Evolutionary conservation across 805 yeast species (phyloP).

Genomic region (Scheffersomyces lignosus): DNA sequence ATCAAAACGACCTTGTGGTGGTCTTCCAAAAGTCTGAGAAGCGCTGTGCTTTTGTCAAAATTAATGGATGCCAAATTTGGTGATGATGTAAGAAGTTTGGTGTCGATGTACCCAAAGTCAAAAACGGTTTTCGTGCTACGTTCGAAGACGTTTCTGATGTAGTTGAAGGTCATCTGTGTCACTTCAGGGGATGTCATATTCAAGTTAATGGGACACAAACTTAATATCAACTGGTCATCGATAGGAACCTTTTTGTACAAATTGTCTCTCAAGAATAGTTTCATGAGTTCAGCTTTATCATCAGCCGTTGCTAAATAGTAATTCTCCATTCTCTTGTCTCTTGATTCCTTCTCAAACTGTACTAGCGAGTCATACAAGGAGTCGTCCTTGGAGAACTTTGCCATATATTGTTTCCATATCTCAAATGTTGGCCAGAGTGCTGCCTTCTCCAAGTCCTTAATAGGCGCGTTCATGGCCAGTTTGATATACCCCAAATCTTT

Average conservation of each 20-base stretch:
- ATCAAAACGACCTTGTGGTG: slow-evolving; percentile 66
- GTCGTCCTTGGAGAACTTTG: slow-evolving; percentile 55
- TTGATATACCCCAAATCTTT: slow-evolving; percentile 47
- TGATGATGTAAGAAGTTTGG: slow-evolving; percentile 19
- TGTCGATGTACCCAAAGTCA: slow-evolving; percentile 44
- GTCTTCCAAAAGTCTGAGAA: slow-evolving; percentile 50
- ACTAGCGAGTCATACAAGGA: slow-evolving; percentile 47
- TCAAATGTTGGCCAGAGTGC: slow-evolving; percentile 78
- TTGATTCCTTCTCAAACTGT: slow-evolving; percentile 46
- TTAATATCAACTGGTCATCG: slow-evolving; percentile 55
- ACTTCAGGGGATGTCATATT: slow-evolving; percentile 32
- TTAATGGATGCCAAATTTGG: slow-evolving; percentile 7
- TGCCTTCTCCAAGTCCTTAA: slow-evolving; percentile 57
- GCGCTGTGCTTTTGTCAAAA: slow-evolving; percentile 10
- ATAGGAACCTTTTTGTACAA: slow-evolving; percentile 36
- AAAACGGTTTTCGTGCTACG: slow-evolving; percentile 56
- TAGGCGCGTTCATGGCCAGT: slow-evolving; percentile 49
- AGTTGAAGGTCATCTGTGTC: slow-evolving; percentile 44
- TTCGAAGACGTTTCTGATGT: slow-evolving; percentile 55
- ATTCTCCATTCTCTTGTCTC: slow-evolving; percentile 14
- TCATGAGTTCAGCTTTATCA: slow-evolving; percentile 41
- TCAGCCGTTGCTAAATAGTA: slow-evolving; percentile 41
- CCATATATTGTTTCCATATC: slow-evolving; percentile 65
- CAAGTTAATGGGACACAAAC: slow-evolving; percentile 60
- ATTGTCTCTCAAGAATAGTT: slow-evolving; percentile 39